Evolutionary conservation across 148 eudicot genomes (phyloP).

Genomic region (Pharnaceum exiguum): DNA sequence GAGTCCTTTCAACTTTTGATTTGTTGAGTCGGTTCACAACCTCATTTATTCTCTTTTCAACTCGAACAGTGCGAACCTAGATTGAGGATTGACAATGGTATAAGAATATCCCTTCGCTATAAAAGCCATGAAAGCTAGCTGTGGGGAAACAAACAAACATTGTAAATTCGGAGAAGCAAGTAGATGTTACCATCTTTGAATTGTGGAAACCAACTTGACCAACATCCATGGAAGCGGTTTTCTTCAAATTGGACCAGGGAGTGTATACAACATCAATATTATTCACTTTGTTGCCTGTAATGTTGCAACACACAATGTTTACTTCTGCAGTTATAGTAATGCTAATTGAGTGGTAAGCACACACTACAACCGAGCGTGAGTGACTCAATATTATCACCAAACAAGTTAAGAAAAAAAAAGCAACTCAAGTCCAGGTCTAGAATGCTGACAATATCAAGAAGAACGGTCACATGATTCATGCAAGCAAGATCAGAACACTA

Average conservation of each 20-base stretch:
- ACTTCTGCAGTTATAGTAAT: not conserved
- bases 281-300: constrained; percentile 91
- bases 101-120: too few relatives aligned
- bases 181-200: constrained; percentile 60
- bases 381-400: too few relatives aligned
- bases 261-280: constrained; percentile 96
- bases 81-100: too few relatives aligned
- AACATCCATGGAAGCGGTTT: constrained; percentile 98
- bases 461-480: not conserved
- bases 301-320: constrained; percentile 8
- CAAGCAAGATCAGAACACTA: not conserved
- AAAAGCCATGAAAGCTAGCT: not conserved
- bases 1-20: constrained; percentile 75
- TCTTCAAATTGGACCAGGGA: constrained; percentile 93
- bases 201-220: constrained; percentile 95
- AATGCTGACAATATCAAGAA: too few relatives aligned
- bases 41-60: constrained; percentile 80
- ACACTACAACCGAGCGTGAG: too few relatives aligned
- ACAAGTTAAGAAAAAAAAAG: constrained; percentile 5
- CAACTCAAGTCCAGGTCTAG: not conserved
- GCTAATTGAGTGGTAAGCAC: not conserved
- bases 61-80: constrained; percentile 77
- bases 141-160: too few relatives aligned
- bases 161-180: too few relatives aligned
- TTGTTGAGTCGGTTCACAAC: constrained; percentile 67